Conservation (phyloP, 139 green algal species). For the Trebouxia sp. region DNA sequence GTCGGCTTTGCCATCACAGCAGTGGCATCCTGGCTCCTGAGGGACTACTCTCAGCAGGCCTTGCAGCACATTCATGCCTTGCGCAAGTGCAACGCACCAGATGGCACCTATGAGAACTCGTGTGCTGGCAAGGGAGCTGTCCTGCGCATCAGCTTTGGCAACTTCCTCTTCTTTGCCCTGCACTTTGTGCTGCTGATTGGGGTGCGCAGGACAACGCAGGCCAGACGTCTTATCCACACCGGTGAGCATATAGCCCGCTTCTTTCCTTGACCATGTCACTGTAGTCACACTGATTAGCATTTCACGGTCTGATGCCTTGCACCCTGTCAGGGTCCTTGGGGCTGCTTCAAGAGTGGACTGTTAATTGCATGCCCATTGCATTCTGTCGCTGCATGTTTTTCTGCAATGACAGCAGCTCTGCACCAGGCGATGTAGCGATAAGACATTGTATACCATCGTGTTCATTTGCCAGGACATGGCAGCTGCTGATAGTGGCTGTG, state of each 20-base stretch:
- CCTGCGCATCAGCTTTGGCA: constrained; percentile 76
- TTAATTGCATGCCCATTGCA: no score
- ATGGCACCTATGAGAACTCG: constrained; percentile 10
- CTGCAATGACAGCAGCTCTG: no score
- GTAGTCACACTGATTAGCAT: no score
- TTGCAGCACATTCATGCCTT: constrained; percentile 39
- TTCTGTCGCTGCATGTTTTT: no score
- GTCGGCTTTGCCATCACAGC: constrained; percentile 48
- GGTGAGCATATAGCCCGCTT: neutral
- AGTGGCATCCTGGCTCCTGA: constrained; percentile 61
- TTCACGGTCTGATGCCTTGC: no score
- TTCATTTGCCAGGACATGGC: no score
- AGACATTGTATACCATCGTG: no score
- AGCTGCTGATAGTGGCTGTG: no score
- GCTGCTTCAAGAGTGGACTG: no score
- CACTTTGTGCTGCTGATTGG: constrained; percentile 57
- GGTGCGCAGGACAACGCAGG: constrained; percentile 30
- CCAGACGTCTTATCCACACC: constrained; percentile 25
- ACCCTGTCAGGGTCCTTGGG: no score
- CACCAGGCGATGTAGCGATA: no score
- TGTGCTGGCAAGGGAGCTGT: constrained; percentile 68
- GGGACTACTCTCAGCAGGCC: constrained; percentile 55
- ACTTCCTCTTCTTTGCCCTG: constrained; percentile 71
- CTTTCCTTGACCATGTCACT: neutral
- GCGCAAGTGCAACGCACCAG: constrained; percentile 6